phyloP scores from a whole-genome alignment of 257 asterid genomes.

The Gentiana dahurica region DNA sequence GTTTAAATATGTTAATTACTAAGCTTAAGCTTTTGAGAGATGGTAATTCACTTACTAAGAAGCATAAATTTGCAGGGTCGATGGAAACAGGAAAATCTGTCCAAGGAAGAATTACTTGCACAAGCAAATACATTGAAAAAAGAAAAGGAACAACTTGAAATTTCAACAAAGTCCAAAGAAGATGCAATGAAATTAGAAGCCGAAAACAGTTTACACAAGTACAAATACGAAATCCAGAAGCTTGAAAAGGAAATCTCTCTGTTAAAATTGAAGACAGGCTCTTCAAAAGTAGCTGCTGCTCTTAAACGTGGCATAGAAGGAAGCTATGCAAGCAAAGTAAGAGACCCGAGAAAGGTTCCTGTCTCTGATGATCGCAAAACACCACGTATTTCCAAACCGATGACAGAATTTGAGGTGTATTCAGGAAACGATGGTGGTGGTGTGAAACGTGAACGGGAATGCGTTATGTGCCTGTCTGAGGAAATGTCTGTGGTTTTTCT shows the following conservation, averaged over 20 bases:
- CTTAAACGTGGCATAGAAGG: slow-evolving; percentile 69
- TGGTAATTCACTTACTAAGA: slow-evolving; percentile 5
- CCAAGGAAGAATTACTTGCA: slow-evolving; percentile 45
- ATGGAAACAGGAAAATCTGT: slow-evolving; percentile 43
- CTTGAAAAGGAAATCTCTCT: slow-evolving; percentile 67
- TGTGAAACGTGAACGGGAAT: slow-evolving; percentile 86
- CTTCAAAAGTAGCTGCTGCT: slow-evolving; percentile 80
- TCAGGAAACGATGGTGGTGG: slow-evolving; percentile 29
- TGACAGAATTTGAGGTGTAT: slow-evolving; percentile 20
- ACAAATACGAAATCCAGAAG: slow-evolving; percentile 52
- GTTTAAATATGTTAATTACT: too few species aligned
- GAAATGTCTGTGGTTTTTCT: slow-evolving; percentile 92
- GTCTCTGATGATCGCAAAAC: slow-evolving; percentile 23
- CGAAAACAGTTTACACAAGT: slow-evolving; percentile 53
- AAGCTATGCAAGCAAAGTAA: slow-evolving; percentile 53
- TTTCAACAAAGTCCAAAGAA: slow-evolving; percentile 58
- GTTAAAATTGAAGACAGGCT: slow-evolving; percentile 59
- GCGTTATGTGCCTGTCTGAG: slow-evolving; percentile 94
- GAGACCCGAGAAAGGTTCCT: slow-evolving; percentile 21
- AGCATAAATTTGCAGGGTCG: slow-evolving; percentile 47
- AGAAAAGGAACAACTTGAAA: slow-evolving; percentile 64
- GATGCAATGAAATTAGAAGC: slow-evolving; percentile 50
- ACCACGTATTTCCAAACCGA: slow-evolving; percentile 33
- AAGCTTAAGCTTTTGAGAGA: too few species aligned
- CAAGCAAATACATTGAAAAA: slow-evolving; percentile 38